A percentile compares a stretch with the other conserved stretches of the same genome.
phyloP scores from a whole-genome alignment of 2,329 filamentous ascomycete species.

The Akanthomyces lecanii region DNA sequence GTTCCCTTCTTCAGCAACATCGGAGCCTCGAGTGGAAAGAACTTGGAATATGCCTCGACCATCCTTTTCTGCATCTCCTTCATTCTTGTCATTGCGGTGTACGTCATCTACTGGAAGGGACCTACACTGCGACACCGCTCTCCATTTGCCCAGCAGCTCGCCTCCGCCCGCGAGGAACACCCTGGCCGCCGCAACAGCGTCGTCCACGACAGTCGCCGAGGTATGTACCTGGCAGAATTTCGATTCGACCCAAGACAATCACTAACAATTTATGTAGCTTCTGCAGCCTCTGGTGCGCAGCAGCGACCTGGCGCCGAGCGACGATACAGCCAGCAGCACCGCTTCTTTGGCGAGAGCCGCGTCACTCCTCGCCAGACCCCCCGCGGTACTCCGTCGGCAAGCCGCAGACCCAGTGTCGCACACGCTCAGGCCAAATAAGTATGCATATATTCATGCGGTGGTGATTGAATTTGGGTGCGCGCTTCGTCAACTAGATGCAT shows the following conservation, averaged over 20 bases:
- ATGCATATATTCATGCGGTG: background rate
- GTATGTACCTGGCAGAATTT: background rate
- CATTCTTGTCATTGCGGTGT: conserved; percentile 58
- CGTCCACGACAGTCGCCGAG: conserved; percentile 21
- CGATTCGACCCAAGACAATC: background rate
- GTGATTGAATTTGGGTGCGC: background rate
- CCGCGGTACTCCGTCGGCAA: conserved; percentile 34
- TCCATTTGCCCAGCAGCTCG: conserved; percentile 61
- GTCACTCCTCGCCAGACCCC: conserved; percentile 37
- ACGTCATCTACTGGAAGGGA: conserved; percentile 63
- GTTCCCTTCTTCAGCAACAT: conserved; percentile 62
- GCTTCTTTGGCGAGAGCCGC: conserved; percentile 39
- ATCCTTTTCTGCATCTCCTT: conserved; percentile 61
- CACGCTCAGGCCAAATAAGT: conserved; percentile 12
- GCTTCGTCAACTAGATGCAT: background rate
- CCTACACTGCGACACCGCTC: conserved; percentile 56
- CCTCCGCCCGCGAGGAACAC: conserved; percentile 36
- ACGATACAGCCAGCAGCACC: conserved; percentile 36
- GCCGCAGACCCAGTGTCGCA: conserved; percentile 28
- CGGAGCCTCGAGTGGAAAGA: conserved; percentile 39
- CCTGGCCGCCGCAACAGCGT: conserved; percentile 29
- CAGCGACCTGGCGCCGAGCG: conserved; percentile 24
- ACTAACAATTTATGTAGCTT: conserved; percentile 23
- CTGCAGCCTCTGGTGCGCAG: conserved; percentile 20
- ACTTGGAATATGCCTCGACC: conserved; percentile 57